Evolutionary conservation across 1,284 basidiomycete genomes (phyloP).

Genomic region (Tausonia pullulans): DNA sequence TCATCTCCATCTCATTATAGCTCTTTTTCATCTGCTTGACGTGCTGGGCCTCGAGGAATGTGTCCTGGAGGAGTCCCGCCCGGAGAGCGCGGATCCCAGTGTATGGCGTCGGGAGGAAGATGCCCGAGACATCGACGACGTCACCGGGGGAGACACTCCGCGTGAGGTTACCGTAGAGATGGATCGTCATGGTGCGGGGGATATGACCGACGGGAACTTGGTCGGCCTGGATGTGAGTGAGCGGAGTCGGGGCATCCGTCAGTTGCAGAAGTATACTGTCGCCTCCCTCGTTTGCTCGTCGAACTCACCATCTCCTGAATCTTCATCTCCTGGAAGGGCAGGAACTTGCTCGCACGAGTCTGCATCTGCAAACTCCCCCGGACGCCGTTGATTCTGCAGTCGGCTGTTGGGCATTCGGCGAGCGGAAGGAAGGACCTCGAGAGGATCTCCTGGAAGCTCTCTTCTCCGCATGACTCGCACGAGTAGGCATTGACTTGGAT

Average conservation of each 20-base stretch:
- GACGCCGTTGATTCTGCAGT: slow-evolving; percentile 78
- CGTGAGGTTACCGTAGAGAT: slow-evolving; percentile 81
- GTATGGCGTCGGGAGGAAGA: slow-evolving; percentile 82
- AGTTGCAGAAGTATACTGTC: no score
- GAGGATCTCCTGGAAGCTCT: slow-evolving; percentile 98
- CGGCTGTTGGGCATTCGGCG: slow-evolving; percentile 69
- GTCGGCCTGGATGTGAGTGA: slow-evolving; percentile 55
- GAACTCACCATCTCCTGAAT: slow-evolving; percentile 88
- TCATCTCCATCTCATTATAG: slow-evolving; percentile 87
- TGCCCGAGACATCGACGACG: slow-evolving; percentile 80
- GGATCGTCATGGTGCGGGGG: slow-evolving; percentile 93
- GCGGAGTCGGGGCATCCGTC: neutral
- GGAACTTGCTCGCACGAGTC: slow-evolving; percentile 91
- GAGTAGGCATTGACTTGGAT: slow-evolving; percentile 97
- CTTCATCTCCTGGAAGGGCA: slow-evolving; percentile 96
- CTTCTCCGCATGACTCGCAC: slow-evolving; percentile 94
- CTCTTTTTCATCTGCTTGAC: slow-evolving; percentile 95
- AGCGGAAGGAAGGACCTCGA: slow-evolving; percentile 85
- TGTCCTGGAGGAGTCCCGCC: slow-evolving; percentile 92
- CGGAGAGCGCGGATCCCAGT: slow-evolving; percentile 79
- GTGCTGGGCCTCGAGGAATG: slow-evolving; percentile 86
- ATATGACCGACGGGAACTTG: slow-evolving; percentile 99
- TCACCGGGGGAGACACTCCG: slow-evolving; percentile 92
- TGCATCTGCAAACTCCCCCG: slow-evolving; percentile 94
- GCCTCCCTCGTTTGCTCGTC: neutral